These are phyloP conservation scores for Funneliformis mosseae DNA, from an alignment of 192 early-diverging fungal species.

Conservation along the genomic window DNA sequence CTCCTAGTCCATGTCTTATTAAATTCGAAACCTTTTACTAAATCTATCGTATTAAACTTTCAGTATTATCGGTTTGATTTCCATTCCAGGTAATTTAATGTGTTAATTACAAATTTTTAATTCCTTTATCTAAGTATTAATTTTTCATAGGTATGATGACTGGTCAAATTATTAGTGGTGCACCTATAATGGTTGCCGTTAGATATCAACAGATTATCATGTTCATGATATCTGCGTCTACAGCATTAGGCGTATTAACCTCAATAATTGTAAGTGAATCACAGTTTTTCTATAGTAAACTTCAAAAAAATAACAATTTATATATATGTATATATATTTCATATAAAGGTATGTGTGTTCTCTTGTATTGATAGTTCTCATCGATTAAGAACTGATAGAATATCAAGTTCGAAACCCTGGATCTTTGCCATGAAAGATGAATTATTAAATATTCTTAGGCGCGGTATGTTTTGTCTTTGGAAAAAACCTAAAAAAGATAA, in stretches of 20 bases:
- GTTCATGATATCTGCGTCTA: constrained; percentile 83
- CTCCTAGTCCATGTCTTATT: neutral
- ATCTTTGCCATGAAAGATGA: neutral
- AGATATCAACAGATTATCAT: constrained; percentile 84
- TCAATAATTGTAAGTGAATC: constrained; percentile 48
- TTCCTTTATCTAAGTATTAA: neutral
- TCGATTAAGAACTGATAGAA: constrained; percentile 21
- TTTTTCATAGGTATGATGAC: constrained; percentile 67
- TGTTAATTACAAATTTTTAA: neutral
- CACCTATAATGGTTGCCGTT: constrained; percentile 75
- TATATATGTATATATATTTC: neutral
- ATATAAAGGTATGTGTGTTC: constrained; percentile 2
- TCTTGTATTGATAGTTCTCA: constrained; percentile 23
- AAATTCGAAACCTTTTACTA: neutral
- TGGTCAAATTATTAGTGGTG: constrained; percentile 85
- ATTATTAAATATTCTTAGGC: neutral
- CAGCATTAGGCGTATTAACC: constrained; percentile 61
- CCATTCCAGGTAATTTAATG: constrained; percentile 64
- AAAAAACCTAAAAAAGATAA: neutral
- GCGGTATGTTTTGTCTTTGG: neutral
- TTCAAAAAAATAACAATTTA: neutral
- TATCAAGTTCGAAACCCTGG: constrained; percentile 12
- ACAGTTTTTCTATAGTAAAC: neutral
- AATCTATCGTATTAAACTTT: neutral
- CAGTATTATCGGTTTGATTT: constrained; percentile 79